Percentiles rank a stretch among this genome's conserved stretches.
Conservation (phyloP, 441 rosid genomes). For the Gossypium laxum region DNA sequence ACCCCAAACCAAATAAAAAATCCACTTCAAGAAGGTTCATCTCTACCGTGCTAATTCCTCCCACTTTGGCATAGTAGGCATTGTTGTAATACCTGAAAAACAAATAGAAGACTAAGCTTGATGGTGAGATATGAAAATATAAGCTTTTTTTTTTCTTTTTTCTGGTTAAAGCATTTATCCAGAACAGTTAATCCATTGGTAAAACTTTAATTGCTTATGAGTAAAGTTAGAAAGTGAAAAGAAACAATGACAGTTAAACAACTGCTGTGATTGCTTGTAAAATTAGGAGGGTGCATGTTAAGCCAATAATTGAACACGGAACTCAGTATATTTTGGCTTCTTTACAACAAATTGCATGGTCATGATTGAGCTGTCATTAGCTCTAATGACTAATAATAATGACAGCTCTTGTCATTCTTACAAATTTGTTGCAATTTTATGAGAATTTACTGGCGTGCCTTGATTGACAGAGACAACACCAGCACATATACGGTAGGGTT, state of each 20-base stretch:
- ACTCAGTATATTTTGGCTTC: neutral
- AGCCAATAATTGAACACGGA: slow-evolving; percentile 9
- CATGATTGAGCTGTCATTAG: slow-evolving; percentile 26
- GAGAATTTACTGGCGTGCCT: slow-evolving; percentile 20
- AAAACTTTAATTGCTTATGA: neutral
- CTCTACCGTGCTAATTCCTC: slow-evolving; percentile 72
- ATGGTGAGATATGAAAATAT: too few relatives aligned
- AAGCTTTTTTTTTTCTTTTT: too few relatives aligned
- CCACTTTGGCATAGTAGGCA: slow-evolving; percentile 68
- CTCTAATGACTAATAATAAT: slow-evolving; percentile 10
- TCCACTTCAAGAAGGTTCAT: slow-evolving; percentile 84
- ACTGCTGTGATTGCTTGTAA: slow-evolving; percentile 5
- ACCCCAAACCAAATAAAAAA: slow-evolving; percentile 66
- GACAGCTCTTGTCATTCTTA: slow-evolving; percentile 14
- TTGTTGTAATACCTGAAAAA: slow-evolving; percentile 64
- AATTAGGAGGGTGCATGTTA: neutral
- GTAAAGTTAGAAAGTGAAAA: slow-evolving; percentile 1
- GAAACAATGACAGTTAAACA: slow-evolving; percentile 23
- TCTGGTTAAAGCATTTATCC: too few relatives aligned
- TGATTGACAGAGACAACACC: slow-evolving; percentile 17
- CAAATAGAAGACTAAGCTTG: neutral
- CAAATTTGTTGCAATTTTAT: slow-evolving; percentile 4
- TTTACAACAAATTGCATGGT: neutral
- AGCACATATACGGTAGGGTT: slow-evolving; percentile 18
- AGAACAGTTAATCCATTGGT: too few relatives aligned